phyloP scores from a whole-genome alignment of 345 rosid species.

The Sisymbrium altissimum region DNA sequence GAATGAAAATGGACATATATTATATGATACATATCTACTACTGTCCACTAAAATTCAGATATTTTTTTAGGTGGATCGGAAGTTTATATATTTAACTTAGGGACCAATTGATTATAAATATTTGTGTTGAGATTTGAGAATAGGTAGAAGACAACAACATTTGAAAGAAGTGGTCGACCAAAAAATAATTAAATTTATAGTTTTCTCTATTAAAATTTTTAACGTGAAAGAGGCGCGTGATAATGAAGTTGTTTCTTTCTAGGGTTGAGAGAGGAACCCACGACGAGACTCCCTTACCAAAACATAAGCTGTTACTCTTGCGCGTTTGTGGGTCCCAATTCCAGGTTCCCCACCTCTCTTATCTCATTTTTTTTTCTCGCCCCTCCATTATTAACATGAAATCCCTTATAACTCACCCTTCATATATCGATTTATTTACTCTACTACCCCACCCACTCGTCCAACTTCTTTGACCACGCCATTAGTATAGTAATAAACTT shows the following conservation, averaged over 20 bases:
- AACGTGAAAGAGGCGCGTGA: constrained; percentile 29
- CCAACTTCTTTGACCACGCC: constrained; percentile 17
- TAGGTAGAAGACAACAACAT: constrained; percentile 25
- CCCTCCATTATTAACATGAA: not conserved
- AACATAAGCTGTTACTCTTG: constrained; percentile 7
- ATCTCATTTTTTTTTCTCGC: not conserved
- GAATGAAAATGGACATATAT: not conserved
- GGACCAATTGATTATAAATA: not conserved
- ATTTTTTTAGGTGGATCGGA: not conserved
- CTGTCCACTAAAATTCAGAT: not conserved
- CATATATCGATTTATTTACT: not conserved
- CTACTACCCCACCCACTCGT: constrained; percentile 10
- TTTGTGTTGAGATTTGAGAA: constrained; percentile 17
- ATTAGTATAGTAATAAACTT: no score
- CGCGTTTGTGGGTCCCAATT: constrained; percentile 27
- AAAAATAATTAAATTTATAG: not conserved
- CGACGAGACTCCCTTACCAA: constrained; percentile 25
- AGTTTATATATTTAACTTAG: not conserved
- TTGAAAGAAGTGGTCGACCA: constrained; percentile 31
- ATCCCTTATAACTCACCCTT: not conserved
- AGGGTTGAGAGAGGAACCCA: constrained; percentile 28
- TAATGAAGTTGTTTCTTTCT: not conserved
- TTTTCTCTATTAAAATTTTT: not conserved
- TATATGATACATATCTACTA: not conserved
- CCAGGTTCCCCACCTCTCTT: not conserved